These are phyloP conservation scores for Rhizophora mangle DNA, from an alignment of 345 rosid genomes.

Conservation along the genomic window DNA sequence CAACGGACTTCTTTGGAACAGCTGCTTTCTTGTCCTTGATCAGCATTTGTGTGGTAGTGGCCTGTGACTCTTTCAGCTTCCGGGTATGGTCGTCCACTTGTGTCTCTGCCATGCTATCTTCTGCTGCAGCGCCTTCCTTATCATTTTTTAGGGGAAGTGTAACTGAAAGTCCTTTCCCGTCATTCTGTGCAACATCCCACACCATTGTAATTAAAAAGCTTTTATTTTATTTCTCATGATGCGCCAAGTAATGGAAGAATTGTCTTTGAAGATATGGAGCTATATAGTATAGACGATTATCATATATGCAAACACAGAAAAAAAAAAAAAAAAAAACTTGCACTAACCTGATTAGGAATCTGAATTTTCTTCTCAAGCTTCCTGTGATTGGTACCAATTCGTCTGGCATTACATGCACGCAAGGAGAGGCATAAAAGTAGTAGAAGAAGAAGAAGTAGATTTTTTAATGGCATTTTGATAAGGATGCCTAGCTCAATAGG, in stretches of 20 bases:
- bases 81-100: neutral
- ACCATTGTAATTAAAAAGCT: neutral
- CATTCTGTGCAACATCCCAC: conserved; percentile 8
- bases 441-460: conserved; percentile 26
- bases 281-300: neutral
- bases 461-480: conserved; percentile 32
- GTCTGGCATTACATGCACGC: conserved; percentile 46
- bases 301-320: neutral
- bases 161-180: conserved; percentile 14
- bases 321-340: neutral
- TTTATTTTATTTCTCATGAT: too few relatives aligned
- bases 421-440: conserved; percentile 33
- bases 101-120: neutral
- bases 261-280: neutral
- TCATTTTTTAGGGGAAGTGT: conserved; percentile 14
- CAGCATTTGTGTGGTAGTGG: neutral
- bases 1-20: conserved; percentile 19
- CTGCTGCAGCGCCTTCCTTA: conserved; percentile 3
- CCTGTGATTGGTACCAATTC: conserved; percentile 15
- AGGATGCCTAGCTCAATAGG: neutral
- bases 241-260: neutral
- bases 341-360: conserved; percentile 27
- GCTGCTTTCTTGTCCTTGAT: conserved; percentile 8
- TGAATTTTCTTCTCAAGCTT: conserved; percentile 23
- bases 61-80: neutral